Conservation (phyloP, 805 yeast genomes). For the Jamesozyma spencerorum region DNA sequence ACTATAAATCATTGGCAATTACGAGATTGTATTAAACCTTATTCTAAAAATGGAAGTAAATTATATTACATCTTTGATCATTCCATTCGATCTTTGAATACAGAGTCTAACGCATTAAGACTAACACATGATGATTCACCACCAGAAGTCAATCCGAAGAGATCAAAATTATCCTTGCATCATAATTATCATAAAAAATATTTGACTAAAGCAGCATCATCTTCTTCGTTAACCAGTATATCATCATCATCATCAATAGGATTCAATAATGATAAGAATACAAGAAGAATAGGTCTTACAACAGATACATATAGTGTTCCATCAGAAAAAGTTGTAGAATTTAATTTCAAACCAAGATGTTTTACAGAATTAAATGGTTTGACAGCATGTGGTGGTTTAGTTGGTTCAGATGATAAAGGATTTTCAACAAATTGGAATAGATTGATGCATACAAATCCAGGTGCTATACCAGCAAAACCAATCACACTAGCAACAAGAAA, state of each 20-base stretch:
- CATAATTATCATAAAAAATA: neutral
- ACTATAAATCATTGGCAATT: constrained; percentile 64
- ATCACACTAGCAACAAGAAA: constrained; percentile 24
- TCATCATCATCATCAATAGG: too few species aligned
- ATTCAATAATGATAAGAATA: neutral
- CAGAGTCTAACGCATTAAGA: constrained; percentile 16
- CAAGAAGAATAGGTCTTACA: neutral
- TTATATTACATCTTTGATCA: constrained; percentile 54
- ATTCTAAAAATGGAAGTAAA: constrained; percentile 34
- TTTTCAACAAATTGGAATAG: constrained; percentile 25
- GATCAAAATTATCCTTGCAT: neutral
- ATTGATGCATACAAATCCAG: constrained; percentile 8
- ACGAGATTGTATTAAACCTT: constrained; percentile 57
- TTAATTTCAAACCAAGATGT: constrained; percentile 64
- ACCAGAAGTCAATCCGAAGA: neutral
- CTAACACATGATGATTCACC: neutral
- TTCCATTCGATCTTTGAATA: constrained; percentile 38
- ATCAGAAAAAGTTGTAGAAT: constrained; percentile 34
- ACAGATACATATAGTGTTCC: constrained; percentile 10
- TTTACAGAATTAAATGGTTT: constrained; percentile 48
- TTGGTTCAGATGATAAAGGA: constrained; percentile 32
- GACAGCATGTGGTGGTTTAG: constrained; percentile 45
- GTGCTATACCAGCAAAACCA: constrained; percentile 16
- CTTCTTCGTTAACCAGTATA: too few species aligned
- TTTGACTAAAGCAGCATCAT: neutral